phyloP scores from a whole-genome alignment of 2,329 filamentous ascomycete species.

The Penicillium sp. region DNA sequence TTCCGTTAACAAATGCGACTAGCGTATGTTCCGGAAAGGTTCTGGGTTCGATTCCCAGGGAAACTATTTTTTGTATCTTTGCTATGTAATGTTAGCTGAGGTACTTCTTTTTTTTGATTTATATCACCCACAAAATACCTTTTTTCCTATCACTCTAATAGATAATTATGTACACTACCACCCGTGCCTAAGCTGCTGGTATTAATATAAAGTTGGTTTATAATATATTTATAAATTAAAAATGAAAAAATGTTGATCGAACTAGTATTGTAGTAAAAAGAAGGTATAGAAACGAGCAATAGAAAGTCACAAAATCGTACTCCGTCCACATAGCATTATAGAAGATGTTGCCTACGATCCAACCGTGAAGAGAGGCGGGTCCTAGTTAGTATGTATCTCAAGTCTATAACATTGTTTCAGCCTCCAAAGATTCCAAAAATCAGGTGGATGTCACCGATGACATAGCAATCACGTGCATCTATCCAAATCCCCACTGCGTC shows the following conservation, averaged over 20 bases:
- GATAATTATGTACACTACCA: not conserved
- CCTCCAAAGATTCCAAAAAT: not conserved
- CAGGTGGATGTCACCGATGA: not conserved
- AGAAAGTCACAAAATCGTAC: too few species aligned
- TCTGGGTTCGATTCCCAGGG: constrained; percentile 8
- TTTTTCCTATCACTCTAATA: not conserved
- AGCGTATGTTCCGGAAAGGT: constrained; percentile 3
- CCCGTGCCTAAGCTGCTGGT: not conserved
- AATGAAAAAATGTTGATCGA: too few species aligned
- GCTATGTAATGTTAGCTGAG: not conserved
- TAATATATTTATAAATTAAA: not conserved
- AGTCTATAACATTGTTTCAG: not conserved
- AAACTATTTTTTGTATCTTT: constrained; percentile 6
- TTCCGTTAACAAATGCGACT: constrained; percentile 1
- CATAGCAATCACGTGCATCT: constrained; percentile 5
- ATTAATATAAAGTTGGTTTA: not conserved
- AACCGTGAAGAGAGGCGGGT: not conserved
- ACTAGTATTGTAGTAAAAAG: too few species aligned
- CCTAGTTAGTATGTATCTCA: too few species aligned
- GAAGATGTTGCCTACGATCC: too few species aligned
- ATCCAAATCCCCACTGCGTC: not conserved
- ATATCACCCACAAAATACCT: not conserved
- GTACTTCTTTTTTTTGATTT: not conserved
- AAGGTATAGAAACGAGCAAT: too few species aligned
- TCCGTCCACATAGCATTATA: too few species aligned